Evolutionary conservation across 305 asterid species (phyloP).

Genomic region (Caryopteris hybrid): DNA sequence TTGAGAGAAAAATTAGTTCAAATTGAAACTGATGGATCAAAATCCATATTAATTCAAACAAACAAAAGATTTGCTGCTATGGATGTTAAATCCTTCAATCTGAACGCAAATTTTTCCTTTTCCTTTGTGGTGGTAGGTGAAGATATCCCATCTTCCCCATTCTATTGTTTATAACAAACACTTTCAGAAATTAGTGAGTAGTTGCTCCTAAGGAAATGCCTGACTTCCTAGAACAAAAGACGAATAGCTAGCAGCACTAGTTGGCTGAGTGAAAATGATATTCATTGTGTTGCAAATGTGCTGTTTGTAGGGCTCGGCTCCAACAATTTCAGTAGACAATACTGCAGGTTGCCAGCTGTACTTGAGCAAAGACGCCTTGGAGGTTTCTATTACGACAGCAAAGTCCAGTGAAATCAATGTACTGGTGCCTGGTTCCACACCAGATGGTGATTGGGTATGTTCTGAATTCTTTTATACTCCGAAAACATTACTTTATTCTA

Average conservation of each 20-base stretch:
- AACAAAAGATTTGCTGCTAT: no score
- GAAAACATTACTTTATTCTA: neutral
- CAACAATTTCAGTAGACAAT: slow-evolving; percentile 89
- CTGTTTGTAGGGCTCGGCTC: slow-evolving; percentile 72
- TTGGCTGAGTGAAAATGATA: neutral
- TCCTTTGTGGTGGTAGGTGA: neutral
- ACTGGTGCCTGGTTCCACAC: slow-evolving; percentile 72
- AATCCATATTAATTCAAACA: no score
- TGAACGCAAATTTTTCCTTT: neutral
- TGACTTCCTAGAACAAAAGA: neutral
- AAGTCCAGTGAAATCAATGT: slow-evolving; percentile 93
- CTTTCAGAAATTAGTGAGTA: neutral
- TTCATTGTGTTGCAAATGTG: slow-evolving; percentile 5
- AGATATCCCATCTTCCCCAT: neutral
- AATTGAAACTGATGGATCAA: no score
- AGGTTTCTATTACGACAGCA: slow-evolving; percentile 82
- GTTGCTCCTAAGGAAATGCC: neutral
- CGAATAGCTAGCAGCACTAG: neutral
- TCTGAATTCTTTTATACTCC: neutral
- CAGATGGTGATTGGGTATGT: slow-evolving; percentile 93
- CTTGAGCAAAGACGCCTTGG: slow-evolving; percentile 82
- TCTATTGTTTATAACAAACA: neutral
- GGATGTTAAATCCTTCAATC: no score
- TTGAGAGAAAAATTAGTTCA: no score
- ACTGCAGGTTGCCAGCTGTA: slow-evolving; percentile 92